phyloP scores from a whole-genome alignment of 1,284 basidiomycete species.

The Cutaneotrichosporon dermatis region DNA sequence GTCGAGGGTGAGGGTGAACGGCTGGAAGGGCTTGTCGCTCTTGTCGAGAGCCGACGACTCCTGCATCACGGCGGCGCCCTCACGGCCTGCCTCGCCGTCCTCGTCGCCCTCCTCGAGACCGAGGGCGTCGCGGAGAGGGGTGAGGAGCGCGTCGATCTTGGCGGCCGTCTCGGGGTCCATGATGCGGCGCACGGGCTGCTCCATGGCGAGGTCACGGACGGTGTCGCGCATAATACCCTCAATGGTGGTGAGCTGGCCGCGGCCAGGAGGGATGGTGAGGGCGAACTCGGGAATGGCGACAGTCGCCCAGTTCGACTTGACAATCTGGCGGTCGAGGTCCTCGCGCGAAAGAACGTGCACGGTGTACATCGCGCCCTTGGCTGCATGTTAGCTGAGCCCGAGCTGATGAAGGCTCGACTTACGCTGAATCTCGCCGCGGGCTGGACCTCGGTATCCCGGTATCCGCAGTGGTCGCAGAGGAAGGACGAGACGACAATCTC shows the following conservation, averaged over 20 bases:
- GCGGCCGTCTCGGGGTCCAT: constrained; percentile 70
- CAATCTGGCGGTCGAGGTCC: constrained; percentile 89
- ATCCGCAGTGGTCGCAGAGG: constrained; percentile 87
- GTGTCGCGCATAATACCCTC: constrained; percentile 89
- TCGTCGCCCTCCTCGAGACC: constrained; percentile 61
- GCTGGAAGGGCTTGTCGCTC: constrained; percentile 56
- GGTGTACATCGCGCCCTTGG: constrained; percentile 63
- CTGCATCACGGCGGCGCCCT: constrained; percentile 24
- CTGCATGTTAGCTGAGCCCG: constrained; percentile 29
- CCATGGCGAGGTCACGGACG: constrained; percentile 71
- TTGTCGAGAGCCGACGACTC: constrained; percentile 30
- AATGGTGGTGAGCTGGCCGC: constrained; percentile 91
- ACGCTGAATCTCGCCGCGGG: constrained; percentile 83
- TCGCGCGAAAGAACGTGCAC: constrained; percentile 67
- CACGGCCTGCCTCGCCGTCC: constrained; percentile 36
- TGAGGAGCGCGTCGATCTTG: constrained; percentile 76
- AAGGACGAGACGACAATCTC: constrained; percentile 97
- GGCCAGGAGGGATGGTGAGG: constrained; percentile 80
- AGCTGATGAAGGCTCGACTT: constrained; percentile 35
- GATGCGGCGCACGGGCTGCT: constrained; percentile 81
- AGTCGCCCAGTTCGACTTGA: constrained; percentile 81
- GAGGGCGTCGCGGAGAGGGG: constrained; percentile 64
- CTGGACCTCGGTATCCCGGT: constrained; percentile 90
- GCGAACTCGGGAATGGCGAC: constrained; percentile 82
- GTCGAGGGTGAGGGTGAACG: constrained; percentile 80